Conservation (phyloP, 805 yeast species). For the Tetrapisispora nanseiensis region DNA sequence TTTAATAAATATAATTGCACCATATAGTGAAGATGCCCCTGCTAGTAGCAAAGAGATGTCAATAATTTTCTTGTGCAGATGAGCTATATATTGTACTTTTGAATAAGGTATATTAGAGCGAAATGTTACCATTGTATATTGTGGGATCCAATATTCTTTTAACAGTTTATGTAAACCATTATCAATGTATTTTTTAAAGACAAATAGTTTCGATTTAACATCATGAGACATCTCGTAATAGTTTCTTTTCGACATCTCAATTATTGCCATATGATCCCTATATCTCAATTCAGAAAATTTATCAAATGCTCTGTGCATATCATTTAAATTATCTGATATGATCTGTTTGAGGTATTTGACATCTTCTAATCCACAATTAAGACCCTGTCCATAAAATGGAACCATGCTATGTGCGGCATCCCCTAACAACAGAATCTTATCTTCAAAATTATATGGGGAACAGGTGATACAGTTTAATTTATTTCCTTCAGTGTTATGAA, state of each 20-base stretch:
- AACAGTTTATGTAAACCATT: slow-evolving; percentile 47
- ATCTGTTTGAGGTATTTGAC: slow-evolving; percentile 56
- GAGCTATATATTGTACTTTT: slow-evolving; percentile 46
- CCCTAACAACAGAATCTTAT: slow-evolving; percentile 60
- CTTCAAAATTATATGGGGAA: slow-evolving; percentile 56
- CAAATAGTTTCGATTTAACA: slow-evolving; percentile 52
- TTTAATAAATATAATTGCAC: neutral
- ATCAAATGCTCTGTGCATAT: slow-evolving; percentile 42
- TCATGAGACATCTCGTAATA: slow-evolving; percentile 81
- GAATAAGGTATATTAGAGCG: slow-evolving; percentile 74
- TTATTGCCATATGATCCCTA: slow-evolving; percentile 63
- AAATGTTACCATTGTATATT: slow-evolving; percentile 89
- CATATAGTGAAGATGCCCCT: neutral
- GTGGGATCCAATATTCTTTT: slow-evolving; percentile 67
- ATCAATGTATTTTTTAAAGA: slow-evolving; percentile 61
- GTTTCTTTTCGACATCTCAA: slow-evolving; percentile 68
- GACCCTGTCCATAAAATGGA: slow-evolving; percentile 96
- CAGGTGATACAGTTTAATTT: slow-evolving; percentile 66
- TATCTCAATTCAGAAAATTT: slow-evolving; percentile 47
- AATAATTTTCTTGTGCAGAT: slow-evolving; percentile 46
- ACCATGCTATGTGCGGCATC: slow-evolving; percentile 97
- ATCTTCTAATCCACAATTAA: slow-evolving; percentile 94
- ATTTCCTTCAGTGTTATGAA: slow-evolving; percentile 57
- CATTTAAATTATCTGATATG: slow-evolving; percentile 30
- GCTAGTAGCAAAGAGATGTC: slow-evolving; percentile 12